Conservation (phyloP, 1,284 basidiomycete genomes). For the Ceratorhiza oryzae-sativae region DNA sequence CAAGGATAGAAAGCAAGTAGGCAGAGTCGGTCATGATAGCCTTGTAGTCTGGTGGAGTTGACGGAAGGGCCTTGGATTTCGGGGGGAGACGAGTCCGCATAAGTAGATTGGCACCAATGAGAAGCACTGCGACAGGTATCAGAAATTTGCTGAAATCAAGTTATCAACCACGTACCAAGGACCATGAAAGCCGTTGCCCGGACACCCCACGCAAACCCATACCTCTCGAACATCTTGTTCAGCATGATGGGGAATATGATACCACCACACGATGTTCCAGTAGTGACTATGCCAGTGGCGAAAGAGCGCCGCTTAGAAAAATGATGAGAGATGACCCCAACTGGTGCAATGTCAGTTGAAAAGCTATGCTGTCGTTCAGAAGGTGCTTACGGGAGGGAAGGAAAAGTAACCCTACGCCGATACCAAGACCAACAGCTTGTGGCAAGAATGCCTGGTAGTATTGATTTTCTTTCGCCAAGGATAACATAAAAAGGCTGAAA, state of each 20-base stretch:
- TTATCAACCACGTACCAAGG: background rate
- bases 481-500: slow-evolving; percentile 51
- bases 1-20: slow-evolving; percentile 10
- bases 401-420: slow-evolving; percentile 56
- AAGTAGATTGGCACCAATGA: slow-evolving; percentile 33
- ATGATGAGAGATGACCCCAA: slow-evolving; percentile 64
- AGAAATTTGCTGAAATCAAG: background rate
- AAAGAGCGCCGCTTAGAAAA: slow-evolving; percentile 58
- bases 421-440: slow-evolving; percentile 57
- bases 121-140: background rate
- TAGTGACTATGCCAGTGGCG: slow-evolving; percentile 60
- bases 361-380: background rate
- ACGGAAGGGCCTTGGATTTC: background rate
- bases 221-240: slow-evolving; percentile 59
- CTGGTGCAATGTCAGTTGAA: slow-evolving; percentile 50
- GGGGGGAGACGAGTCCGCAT: slow-evolving; percentile 29
- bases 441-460: slow-evolving; percentile 54
- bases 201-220: slow-evolving; percentile 67
- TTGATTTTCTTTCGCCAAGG: slow-evolving; percentile 49
- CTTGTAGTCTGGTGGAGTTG: slow-evolving; percentile 14
- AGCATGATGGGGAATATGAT: slow-evolving; percentile 72
- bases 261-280: slow-evolving; percentile 62
- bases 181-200: slow-evolving; percentile 25
- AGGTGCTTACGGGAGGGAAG: slow-evolving; percentile 46
- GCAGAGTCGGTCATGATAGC: slow-evolving; percentile 16